phyloP scores from a whole-genome alignment of 2,329 filamentous ascomycete genomes.

The Colletotrichum tabaci region DNA sequence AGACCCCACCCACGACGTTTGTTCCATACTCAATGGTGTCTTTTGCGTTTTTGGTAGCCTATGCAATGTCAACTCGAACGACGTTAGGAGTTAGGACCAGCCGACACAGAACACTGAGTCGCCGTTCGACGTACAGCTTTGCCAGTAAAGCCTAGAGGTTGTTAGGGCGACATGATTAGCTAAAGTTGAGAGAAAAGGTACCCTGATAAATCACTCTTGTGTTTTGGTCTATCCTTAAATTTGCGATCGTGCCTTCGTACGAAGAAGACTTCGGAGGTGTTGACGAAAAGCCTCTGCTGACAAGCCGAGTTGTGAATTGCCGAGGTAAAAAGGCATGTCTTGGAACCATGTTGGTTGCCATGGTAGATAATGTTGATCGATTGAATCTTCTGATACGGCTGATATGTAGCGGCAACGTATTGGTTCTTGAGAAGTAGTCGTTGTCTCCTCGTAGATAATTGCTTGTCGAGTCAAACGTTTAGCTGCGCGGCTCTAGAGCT shows the following conservation, averaged over 20 bases:
- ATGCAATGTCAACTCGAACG: not conserved
- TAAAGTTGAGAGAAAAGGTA: constrained; percentile 3
- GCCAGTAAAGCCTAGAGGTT: constrained; percentile 54
- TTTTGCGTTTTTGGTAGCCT: constrained; percentile 56
- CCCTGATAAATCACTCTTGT: constrained; percentile 57
- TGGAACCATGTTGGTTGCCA: not conserved
- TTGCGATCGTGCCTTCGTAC: constrained; percentile 51
- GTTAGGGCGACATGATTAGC: not conserved
- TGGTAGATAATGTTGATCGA: not conserved
- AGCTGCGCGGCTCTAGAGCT: not conserved
- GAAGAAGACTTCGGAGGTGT: not conserved
- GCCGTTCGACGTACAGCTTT: constrained; percentile 49
- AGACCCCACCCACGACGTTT: constrained; percentile 56
- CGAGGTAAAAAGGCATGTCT: not conserved
- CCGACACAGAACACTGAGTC: not conserved
- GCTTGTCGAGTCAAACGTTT: not conserved
- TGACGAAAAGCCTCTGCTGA: not conserved
- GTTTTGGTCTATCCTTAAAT: constrained; percentile 47
- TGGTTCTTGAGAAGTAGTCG: too few species aligned
- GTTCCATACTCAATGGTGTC: constrained; percentile 58
- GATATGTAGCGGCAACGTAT: too few species aligned
- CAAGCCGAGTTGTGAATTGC: not conserved
- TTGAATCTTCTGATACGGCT: not conserved
- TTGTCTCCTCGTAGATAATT: not conserved
- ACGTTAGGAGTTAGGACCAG: too few species aligned